Evolutionary conservation across 2,329 filamentous ascomycete genomes (phyloP), one percentile per base, ranked within the genome.

Genomic region (Didymella sp.): DNA sequence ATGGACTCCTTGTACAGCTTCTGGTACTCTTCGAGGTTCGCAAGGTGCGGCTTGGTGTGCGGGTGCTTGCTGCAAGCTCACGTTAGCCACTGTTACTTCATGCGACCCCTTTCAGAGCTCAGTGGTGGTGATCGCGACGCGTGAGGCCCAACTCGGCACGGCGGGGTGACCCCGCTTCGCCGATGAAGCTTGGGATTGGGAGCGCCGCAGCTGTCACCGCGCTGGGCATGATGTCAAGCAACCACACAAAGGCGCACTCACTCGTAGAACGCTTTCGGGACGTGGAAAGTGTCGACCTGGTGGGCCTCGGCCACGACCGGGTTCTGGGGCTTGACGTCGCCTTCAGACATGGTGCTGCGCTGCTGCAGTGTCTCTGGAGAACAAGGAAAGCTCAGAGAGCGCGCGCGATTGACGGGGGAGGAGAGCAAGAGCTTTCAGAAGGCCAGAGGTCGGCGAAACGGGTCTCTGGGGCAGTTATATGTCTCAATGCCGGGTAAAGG

Each of bases 1-100:
- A 99, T 97, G 44, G 95, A 99, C 80, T 99, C 84, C 71, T 87
- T 85, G 77, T 88, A 88, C 68, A 88, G 79, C 73, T 82, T 77
- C 76, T 86, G 81, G 79, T 88, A 89, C 71, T 87, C 81, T 58
- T 86, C 84, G 44, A 88, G 72, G 66, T 81, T 80, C 63, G 82
- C 80, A 52, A 88, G 68, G 73, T 89, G 85, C 40, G 86, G 83
- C 67, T 82, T 84, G 53, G 79, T 78, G 63, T 75, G 70, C 8
- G 86, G 84, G 73, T 88, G 86, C 72, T 88, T 87, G 38, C 81
- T 84, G 72, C 51, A 49, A 28, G 46, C 56, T 68, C 37, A 65
- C 63, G 63, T 56, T 51, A 35, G 40, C 41, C 7, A 37, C 9
- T 43, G n/a, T 1, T 31, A 28, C 31, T 12, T 25, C 7, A 4